Percentiles rank a stretch among this genome's conserved stretches.
These are phyloP conservation scores for Punica granatum DNA, from an alignment of 345 rosid genomes.

Conservation along the genomic window DNA sequence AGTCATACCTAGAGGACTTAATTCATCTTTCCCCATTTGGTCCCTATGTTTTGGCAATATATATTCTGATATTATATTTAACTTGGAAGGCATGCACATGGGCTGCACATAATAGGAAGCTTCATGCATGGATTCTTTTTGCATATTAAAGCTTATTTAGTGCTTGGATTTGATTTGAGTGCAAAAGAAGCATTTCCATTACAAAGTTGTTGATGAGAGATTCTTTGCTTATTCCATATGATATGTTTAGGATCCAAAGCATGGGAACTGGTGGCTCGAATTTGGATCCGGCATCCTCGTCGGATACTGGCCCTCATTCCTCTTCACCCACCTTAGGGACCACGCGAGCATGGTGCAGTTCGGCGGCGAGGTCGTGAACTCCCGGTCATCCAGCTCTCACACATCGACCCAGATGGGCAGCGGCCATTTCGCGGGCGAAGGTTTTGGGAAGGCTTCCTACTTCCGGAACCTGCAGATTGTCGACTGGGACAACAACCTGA, in stretches of 20 bases:
- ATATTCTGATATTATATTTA: no score
- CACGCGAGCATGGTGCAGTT: constrained; percentile 95
- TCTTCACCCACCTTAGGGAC: constrained; percentile 72
- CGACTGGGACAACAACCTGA: constrained; percentile 90
- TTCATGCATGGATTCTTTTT: background rate
- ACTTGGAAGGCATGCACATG: background rate
- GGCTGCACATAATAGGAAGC: background rate
- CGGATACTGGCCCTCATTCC: constrained; percentile 86
- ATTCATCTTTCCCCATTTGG: background rate
- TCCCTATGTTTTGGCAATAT: background rate
- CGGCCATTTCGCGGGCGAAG: constrained; percentile 87
- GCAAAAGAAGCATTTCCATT: constrained; percentile 14
- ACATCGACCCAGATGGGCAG: constrained; percentile 94
- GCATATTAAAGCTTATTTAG: no score
- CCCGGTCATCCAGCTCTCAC: constrained; percentile 61
- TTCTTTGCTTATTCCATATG: background rate
- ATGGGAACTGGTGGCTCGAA: constrained; percentile 98
- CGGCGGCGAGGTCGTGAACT: constrained; percentile 83
- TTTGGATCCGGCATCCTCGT: constrained; percentile 84
- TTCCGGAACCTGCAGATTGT: constrained; percentile 79
- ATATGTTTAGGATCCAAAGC: constrained; percentile 81
- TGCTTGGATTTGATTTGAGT: constrained; percentile 7
- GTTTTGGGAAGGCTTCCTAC: constrained; percentile 85
- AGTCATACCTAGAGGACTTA: background rate
- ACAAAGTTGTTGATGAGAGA: no score